Evolutionary conservation across 139 green algal genomes (phyloP).

Genomic region (Nannochloris sp.): DNA sequence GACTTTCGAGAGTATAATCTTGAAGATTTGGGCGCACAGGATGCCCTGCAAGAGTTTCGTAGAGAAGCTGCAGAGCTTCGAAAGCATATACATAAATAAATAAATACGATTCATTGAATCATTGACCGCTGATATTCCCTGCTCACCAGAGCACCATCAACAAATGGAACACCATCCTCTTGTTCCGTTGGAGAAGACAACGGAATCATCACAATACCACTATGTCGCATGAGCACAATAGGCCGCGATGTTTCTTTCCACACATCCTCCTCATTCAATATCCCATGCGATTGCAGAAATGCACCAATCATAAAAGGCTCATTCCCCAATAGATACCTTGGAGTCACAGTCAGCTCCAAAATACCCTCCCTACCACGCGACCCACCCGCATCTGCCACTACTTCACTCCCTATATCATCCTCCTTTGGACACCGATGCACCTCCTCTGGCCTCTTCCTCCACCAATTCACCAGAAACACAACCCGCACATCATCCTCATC

Average conservation of each 20-base stretch:
- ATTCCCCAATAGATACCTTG: no score
- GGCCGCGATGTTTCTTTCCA: no score
- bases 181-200: no score
- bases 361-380: neutral
- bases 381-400: neutral
- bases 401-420: neutral
- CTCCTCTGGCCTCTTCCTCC: constrained; percentile 26
- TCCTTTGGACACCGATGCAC: neutral
- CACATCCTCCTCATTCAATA: no score
- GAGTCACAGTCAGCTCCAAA: no score
- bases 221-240: no score
- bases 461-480: constrained; percentile 63
- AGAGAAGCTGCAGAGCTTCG: neutral
- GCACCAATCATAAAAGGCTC: no score
- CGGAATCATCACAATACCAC: no score
- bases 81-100: neutral
- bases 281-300: no score
- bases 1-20: constrained; percentile 7
- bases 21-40: neutral
- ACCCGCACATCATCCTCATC: constrained; percentile 7
- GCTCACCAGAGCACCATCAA: no score
- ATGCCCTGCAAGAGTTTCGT: constrained; percentile 2
- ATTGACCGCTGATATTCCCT: no score
- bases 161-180: no score
- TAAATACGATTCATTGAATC: neutral